Evolutionary conservation across 768 basidiomycete genomes (phyloP), one percentile per base, ranked within the genome.

Genomic region (Naganishia antarctica): DNA sequence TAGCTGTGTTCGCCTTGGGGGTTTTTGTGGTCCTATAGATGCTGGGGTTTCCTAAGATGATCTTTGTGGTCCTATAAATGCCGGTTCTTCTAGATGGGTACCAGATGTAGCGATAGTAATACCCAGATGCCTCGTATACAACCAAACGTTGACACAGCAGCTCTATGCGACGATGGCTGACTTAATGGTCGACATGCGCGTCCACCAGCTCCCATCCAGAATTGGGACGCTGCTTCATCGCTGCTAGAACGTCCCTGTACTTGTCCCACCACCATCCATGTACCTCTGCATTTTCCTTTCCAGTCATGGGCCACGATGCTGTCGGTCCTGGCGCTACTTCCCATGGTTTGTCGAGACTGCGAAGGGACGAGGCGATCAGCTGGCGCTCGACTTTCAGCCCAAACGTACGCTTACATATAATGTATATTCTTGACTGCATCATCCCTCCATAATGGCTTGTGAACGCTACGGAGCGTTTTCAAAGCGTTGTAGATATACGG

Each of bases 381-480:
- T 47, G 6, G 21, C 23, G 8, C 11, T 11, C 3, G 25, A n/a
- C n/a, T n/a, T n/a, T 3, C 18, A n/a, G n/a, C 21, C 1, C 15
- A 25, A 43, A 15, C 18, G 21, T 18, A 7, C 8, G 57, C 73
- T 67, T 63, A 77, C 76, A 77, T 77, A 62, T 74, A 77, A 63
- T 77, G 76, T 64, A 77, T 71, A 45, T 90, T 89, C 64, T 86
- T 84, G 37, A 93, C 85, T 75, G 91, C 87, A 3, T 86, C 84
- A 72, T 96, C 91, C 46, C 83, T 79, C 94, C 94, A 99, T 70
- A 91, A 73, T 34, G 82, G 74, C 40, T 82, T 76, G 77, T 99
- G 96, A 41, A 72, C 75, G 29, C 71, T 68, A 29, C 87, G 82
- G 70, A 91, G 76, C n/a, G 92, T 89, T 79, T 91, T 92, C 67